Base-by-base conservation (phyloP, 345 rosid species). In the Moricandia moricandioides region DNA sequence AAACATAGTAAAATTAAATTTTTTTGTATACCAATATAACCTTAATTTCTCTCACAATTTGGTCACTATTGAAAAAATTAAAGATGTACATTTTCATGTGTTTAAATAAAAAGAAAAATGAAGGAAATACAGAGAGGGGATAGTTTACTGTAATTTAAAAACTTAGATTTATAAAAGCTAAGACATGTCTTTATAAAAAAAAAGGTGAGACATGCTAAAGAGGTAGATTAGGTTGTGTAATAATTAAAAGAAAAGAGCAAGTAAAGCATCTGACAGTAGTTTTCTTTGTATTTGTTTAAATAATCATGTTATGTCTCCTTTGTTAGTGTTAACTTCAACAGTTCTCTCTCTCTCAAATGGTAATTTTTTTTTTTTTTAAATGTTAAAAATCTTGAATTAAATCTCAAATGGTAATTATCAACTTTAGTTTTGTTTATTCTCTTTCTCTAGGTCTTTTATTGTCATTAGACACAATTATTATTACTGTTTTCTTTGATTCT, bases 181-280 rank as follows among this genome's bases (percentile, higher is more conserved):
- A 64, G 75, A 77, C 66, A 69, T 62, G 65, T 29, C 56, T 30
- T 62, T 27, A 69, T 54, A 40, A 45, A 63, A 52, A 26, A 70
- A 21, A 37, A 63, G 16, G 37, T 43, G 8, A 70, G 67, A 24
- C 66, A 70, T 70, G 72, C n/a, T 65, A 47, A 37, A 55, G 80
- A 71, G 71, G 80, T 77, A 71, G 76, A 78, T 78, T 78, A 78
- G 72, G 77, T 71, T 77, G 67, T 65, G 81, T 72, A 72, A 78
- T 72, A 78, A 78, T 72, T 65, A 72, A 73, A 73, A 72, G 70
- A 73, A 78, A 72, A 85, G 85, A 72, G 85, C 78, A 84, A 76
- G 81, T 76, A 74, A 86, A 86, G 85, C 83, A 82, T 84, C 84
- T 88, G 86, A 80, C 82, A 82, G 91, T 83, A 69, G 89, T 89